phyloP scores from a whole-genome alignment of 306 rosid species.

The Benincasa hispida region DNA sequence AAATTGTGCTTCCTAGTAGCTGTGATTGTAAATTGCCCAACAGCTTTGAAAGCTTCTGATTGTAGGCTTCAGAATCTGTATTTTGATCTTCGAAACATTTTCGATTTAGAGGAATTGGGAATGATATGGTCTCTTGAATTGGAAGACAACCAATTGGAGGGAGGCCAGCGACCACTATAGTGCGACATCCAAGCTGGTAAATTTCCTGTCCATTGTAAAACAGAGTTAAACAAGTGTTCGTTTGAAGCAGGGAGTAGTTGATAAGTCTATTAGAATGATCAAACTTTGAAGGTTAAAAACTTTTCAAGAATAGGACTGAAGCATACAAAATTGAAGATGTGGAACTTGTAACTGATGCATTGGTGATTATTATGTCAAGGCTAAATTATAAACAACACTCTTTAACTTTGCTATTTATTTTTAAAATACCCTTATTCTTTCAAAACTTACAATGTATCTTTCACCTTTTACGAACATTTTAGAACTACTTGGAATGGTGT shows the following conservation, averaged over 20 bases:
- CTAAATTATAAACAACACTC: no score
- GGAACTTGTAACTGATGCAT: no score
- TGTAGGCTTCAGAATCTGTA: slow-evolving; percentile 29
- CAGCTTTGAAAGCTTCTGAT: slow-evolving; percentile 28
- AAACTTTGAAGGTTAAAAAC: no score
- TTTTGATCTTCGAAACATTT: slow-evolving; percentile 42
- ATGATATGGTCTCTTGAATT: slow-evolving; percentile 35
- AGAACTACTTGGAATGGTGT: no score
- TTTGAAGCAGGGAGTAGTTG: no score
- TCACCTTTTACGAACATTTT: no score
- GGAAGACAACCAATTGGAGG: slow-evolving; percentile 33
- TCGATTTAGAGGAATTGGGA: neutral
- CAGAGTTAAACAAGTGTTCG: slow-evolving; percentile 1
- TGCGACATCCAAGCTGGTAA: slow-evolving; percentile 1
- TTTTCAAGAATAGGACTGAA: neutral
- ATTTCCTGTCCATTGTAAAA: neutral
- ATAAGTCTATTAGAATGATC: neutral
- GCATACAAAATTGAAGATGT: no score
- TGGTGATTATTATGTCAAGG: no score
- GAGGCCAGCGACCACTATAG: neutral
- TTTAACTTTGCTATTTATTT: no score
- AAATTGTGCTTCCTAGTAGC: slow-evolving; percentile 35
- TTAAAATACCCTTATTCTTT: no score
- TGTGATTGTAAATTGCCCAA: slow-evolving; percentile 8
- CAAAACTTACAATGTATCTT: no score